A percentile compares a stretch with the other conserved stretches of the same genome.
phyloP scores from a whole-genome alignment of 106 monocot genomes.

The Dendrobium chrysotoxum region DNA sequence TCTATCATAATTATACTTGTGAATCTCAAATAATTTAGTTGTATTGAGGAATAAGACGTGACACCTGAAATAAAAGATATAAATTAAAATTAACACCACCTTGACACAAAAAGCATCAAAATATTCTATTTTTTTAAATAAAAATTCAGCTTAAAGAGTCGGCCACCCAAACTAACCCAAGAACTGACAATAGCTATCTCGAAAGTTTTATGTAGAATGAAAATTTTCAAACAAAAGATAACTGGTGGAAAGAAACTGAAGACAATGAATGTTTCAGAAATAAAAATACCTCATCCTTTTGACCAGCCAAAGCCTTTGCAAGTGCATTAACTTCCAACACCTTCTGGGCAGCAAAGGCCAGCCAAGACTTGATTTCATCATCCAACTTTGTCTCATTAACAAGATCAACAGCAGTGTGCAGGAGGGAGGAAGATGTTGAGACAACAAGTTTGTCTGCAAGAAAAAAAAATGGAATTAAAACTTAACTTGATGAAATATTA shows the following conservation, averaged over 20 bases:
- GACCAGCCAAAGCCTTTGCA: slow-evolving; percentile 24
- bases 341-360: slow-evolving; percentile 32
- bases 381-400: slow-evolving; percentile 27
- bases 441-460: slow-evolving; percentile 24
- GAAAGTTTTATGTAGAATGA: too few relatives aligned
- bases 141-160: too few relatives aligned
- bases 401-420: slow-evolving; percentile 30
- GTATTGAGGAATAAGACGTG: too few relatives aligned
- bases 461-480: neutral
- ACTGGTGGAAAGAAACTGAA: neutral
- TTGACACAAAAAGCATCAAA: too few relatives aligned
- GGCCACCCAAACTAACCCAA: too few relatives aligned
- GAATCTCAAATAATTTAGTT: too few relatives aligned
- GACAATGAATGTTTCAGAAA: neutral
- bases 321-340: slow-evolving; percentile 27
- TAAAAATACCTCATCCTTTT: slow-evolving; percentile 21
- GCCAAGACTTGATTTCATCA: slow-evolving; percentile 29
- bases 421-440: slow-evolving; percentile 23
- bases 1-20: too few relatives aligned
- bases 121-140: too few relatives aligned
- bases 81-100: too few relatives aligned
- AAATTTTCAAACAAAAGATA: neutral
- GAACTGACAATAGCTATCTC: too few relatives aligned
- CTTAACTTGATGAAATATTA: neutral
- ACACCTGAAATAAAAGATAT: too few relatives aligned